These are phyloP conservation scores for Tricholoma terreum DNA, from an alignment of 768 basidiomycete species.

Conservation along the genomic window DNA sequence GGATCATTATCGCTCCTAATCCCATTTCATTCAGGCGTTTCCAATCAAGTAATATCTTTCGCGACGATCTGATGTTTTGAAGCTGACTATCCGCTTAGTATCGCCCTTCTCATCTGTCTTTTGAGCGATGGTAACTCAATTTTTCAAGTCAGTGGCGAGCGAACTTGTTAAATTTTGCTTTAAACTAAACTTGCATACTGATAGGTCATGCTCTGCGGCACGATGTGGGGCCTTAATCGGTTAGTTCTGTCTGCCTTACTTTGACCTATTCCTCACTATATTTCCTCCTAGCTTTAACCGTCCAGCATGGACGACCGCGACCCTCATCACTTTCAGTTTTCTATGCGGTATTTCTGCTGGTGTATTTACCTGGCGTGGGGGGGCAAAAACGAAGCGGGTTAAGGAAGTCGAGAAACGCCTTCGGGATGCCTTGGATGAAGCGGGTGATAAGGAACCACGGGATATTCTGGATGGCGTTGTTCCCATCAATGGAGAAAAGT, in stretches of 20 bases:
- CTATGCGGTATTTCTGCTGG: slow-evolving; percentile 74
- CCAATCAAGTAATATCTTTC: slow-evolving; percentile 52
- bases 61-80: neutral
- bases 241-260: slow-evolving; percentile 19
- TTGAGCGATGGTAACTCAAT: slow-evolving; percentile 75
- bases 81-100: slow-evolving; percentile 30
- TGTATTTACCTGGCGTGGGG: slow-evolving; percentile 72
- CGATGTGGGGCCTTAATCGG: slow-evolving; percentile 81
- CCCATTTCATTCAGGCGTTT: slow-evolving; percentile 49
- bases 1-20: neutral
- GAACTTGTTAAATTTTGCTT: neutral
- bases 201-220: slow-evolving; percentile 63
- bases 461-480: neutral
- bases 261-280: neutral
- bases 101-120: slow-evolving; percentile 70
- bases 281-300: slow-evolving; percentile 49
- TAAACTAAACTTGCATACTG: neutral
- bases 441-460: neutral
- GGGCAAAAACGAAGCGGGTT: slow-evolving; percentile 64
- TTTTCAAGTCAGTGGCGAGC: slow-evolving; percentile 56
- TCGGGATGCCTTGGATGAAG: slow-evolving; percentile 39
- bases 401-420: slow-evolving; percentile 61
- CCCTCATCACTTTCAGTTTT: slow-evolving; percentile 71
- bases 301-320: slow-evolving; percentile 67
- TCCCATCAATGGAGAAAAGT: neutral